phyloP scores from a whole-genome alignment of 208 protist species.

The Angomonas ambiguus region DNA sequence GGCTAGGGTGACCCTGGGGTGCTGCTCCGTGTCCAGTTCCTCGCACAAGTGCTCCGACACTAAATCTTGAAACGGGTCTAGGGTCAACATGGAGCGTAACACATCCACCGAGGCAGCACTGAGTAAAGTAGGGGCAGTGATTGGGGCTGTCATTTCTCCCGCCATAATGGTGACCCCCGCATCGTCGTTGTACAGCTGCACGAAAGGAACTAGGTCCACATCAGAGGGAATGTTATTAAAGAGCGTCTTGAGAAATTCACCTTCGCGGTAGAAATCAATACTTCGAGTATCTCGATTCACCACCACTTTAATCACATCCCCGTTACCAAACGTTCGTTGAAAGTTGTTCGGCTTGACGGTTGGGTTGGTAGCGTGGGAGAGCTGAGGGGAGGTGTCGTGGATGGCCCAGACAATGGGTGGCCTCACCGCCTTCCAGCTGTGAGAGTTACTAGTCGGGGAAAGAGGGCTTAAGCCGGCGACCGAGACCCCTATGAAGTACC shows the following conservation, averaged over 20 bases:
- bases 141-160: slow-evolving; percentile 79
- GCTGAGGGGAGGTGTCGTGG: slow-evolving; percentile 86
- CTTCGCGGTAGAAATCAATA: slow-evolving; percentile 84
- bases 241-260: slow-evolving; percentile 80
- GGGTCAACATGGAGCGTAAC: slow-evolving; percentile 79
- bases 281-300: slow-evolving; percentile 68
- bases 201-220: slow-evolving; percentile 85
- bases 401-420: slow-evolving; percentile 88
- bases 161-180: slow-evolving; percentile 57
- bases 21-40: slow-evolving; percentile 47
- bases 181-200: slow-evolving; percentile 91
- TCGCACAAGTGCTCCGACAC: slow-evolving; percentile 63
- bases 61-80: slow-evolving; percentile 72
- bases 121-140: slow-evolving; percentile 67
- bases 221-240: slow-evolving; percentile 76
- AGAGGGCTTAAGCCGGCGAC: slow-evolving; percentile 59
- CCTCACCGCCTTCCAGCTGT: slow-evolving; percentile 84
- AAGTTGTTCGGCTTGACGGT: slow-evolving; percentile 88
- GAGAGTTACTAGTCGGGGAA: slow-evolving; percentile 74
- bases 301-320: slow-evolving; percentile 73
- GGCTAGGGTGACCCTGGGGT: slow-evolving; percentile 72
- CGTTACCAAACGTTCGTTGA: slow-evolving; percentile 82
- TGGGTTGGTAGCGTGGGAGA: slow-evolving; percentile 86
- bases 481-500: slow-evolving; percentile 86
- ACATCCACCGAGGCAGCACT: slow-evolving; percentile 80